phyloP scores from a whole-genome alignment of 352 stramenopile species.

The Globisporangium nunn region DNA sequence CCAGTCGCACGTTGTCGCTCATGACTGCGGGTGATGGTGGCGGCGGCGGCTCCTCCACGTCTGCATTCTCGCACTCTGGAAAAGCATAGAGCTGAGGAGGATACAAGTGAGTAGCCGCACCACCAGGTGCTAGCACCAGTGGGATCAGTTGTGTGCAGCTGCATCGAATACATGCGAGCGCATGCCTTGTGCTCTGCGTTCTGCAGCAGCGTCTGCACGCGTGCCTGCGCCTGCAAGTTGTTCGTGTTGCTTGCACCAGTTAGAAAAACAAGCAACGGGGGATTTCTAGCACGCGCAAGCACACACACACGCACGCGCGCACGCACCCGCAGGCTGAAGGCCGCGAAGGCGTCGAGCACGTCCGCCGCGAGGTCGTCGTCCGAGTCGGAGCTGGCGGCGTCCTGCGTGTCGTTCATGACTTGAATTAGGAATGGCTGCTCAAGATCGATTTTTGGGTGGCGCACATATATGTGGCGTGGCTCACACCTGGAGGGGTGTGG shows the following conservation, averaged over 20 bases:
- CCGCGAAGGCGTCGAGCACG: conserved; percentile 42
- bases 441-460: too few relatives aligned
- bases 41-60: conserved; percentile 2
- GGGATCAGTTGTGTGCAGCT: too few relatives aligned
- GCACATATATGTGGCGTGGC: too few relatives aligned
- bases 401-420: too few relatives aligned
- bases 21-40: conserved; percentile 31
- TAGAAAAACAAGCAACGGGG: too few relatives aligned
- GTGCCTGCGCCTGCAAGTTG: conserved; percentile 22
- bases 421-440: too few relatives aligned
- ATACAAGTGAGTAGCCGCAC: neutral
- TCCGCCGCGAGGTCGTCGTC: conserved; percentile 1
- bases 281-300: too few relatives aligned
- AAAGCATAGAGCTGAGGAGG: conserved; percentile 2
- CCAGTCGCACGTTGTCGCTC: conserved; percentile 41
- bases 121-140: too few relatives aligned
- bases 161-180: neutral
- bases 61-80: neutral
- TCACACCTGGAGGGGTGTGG: too few relatives aligned
- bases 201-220: conserved; percentile 27
- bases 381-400: too few relatives aligned
- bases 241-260: too few relatives aligned
- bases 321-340: conserved; percentile 41
- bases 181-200: conserved; percentile 19
- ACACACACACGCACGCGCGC: neutral